Conservation (phyloP, 2,329 filamentous ascomycete species). For the Fusarium proliferatum region DNA sequence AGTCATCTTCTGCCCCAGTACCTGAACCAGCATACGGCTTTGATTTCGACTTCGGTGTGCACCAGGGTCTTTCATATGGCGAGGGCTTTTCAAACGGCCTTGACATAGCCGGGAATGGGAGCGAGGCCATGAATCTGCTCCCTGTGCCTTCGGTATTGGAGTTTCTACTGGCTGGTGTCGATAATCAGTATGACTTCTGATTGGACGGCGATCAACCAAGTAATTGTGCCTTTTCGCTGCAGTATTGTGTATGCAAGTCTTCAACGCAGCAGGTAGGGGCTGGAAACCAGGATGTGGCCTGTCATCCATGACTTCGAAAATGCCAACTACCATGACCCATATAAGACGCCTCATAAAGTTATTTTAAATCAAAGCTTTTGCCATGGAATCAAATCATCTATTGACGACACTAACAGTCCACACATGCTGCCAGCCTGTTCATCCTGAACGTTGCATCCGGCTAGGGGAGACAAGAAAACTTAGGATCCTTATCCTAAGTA, state of each 20-base stretch:
- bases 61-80: slow-evolving; percentile 28
- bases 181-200: slow-evolving; percentile 42
- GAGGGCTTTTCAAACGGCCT: slow-evolving; percentile 29
- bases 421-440: background rate
- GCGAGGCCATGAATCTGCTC: slow-evolving; percentile 35
- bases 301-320: background rate
- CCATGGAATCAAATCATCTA: background rate
- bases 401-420: background rate
- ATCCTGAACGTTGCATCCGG: background rate
- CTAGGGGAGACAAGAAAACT: background rate
- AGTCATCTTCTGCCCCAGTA: slow-evolving; percentile 3
- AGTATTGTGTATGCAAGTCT: background rate
- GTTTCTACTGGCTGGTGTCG: slow-evolving; percentile 48
- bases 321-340: background rate
- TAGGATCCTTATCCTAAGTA: background rate
- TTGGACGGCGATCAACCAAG: background rate
- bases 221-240: background rate
- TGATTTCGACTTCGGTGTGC: slow-evolving; percentile 25
- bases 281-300: background rate
- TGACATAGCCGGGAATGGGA: slow-evolving; percentile 9
- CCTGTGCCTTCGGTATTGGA: slow-evolving; percentile 48
- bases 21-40: slow-evolving; percentile 22
- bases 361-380: background rate
- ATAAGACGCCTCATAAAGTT: background rate
- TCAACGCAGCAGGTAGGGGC: background rate